Base-by-base conservation (phyloP, 169 alveolate genomes). In the Babesia bigemina region DNA sequence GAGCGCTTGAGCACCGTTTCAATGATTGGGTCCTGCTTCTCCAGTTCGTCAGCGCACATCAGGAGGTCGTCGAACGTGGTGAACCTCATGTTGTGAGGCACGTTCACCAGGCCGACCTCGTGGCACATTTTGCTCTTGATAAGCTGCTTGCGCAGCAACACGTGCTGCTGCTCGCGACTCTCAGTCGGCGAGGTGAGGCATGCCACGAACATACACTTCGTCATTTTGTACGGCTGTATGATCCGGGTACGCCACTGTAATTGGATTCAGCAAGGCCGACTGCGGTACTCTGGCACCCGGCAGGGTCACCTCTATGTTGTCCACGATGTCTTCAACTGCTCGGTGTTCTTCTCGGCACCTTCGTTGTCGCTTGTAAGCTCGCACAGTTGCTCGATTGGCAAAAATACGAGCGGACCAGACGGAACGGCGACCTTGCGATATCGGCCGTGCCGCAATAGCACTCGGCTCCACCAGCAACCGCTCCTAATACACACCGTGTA, bases 11-110 rank as follows among this genome's bases (percentile, higher is more conserved):
- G 79, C 60, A 87, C 87, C 0, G 85, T 83, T 53, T 92, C 94
- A 21, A 92, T 92, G 19, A 86, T 69, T 16, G 88, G 87, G 62
- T 92, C 95, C 52, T 92, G 90, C 74, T 88, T 90, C 57, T 86
- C 93, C 50, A 92, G 70, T 28, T 92, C 95, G 36, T 92, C 95
- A 42, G 93, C 95, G 50, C 93, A 83, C 26, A 76, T 70, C 36
- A 92, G 83, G 26, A 92, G 78, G 56, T 86, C 92, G 67, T 91
- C 97, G 73, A 88, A 86, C 14, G 95, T 77, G 47, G 91, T 88
- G 66, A 93, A 92, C 58, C 93, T 81, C 29, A 93, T 76, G 63
- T 92, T 90, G 42, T 92, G 84, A 13, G 96, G 94, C 22, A 90
- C 91, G 61, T 91, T 91, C 58, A 94, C 75, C 57, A 89, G 57